Base-by-base conservation (phyloP, 163 green algal genomes). In the Volvox carteri region DNA sequence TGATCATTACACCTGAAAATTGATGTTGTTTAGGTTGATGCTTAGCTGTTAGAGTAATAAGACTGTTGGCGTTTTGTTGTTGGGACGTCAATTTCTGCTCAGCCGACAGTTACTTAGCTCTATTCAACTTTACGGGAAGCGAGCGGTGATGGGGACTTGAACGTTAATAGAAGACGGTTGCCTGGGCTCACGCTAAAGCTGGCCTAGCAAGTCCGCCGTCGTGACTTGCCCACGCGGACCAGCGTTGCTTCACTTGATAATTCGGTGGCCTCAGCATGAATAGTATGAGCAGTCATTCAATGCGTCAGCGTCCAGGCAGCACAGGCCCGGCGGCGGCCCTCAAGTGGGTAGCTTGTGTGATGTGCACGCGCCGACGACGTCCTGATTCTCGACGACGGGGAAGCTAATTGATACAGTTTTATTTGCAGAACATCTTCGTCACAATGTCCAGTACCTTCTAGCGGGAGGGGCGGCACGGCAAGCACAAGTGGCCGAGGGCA, bases 401-500 rank as follows among this genome's bases (percentile, higher is more conserved):
- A 18, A 35, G 70, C 70, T 56, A 8, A 78, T 42, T 35, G 33
- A 14, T 84, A 14, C 1, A 6, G 35, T 41, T 85, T 56, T 28
- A 12, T 1, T 46, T 85, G 35, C 77, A 85, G 77, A 60, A 85
- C 35, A 41, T 42, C 19, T 52, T 21, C 12, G 54, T 5, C 54
- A 16, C 77, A 60, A 42, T 48, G 19, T 23, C 1, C 39, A 25
- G 56, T 75, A 39, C 78, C 79, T 18, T 86, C 62, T 4, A 78
- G 18, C 39, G 79, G 79, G 42, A 52, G 79, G 52, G 79, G 79
- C 12, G 79, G 62, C 28, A 18, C 62, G 0, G 62, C 79, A 25
- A 86, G 79, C 79, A 86, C 79, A 14, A 86, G 78, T 39, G 78
- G 78, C 25, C 78, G 78, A 30, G 56, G 39, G 35, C 52, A 54